Evolutionary conservation across 2,329 filamentous ascomycete species (phyloP).

Genomic region (Elsinoe necatrix): DNA sequence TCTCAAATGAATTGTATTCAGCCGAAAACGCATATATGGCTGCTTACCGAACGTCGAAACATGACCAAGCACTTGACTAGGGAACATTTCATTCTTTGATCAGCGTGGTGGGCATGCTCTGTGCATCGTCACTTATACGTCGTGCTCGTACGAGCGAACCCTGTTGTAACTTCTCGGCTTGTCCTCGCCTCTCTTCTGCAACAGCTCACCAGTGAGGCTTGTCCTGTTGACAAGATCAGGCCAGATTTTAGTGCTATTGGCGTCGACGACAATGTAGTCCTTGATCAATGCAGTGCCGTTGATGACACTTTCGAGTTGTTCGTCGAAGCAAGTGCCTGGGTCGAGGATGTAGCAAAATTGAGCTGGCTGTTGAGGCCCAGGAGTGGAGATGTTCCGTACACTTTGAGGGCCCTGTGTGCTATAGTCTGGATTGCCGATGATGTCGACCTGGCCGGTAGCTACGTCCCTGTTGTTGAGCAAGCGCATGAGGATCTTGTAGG

Average conservation of each 20-base stretch:
- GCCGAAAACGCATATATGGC: too few relatives aligned
- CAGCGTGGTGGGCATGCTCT: too few relatives aligned
- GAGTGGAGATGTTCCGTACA: not conserved
- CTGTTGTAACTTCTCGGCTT: not conserved
- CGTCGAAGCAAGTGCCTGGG: conserved; percentile 21
- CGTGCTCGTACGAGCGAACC: not conserved
- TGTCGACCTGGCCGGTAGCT: conserved; percentile 44
- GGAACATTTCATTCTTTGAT: too few relatives aligned
- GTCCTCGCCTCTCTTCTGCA: not conserved
- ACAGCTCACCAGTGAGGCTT: not conserved
- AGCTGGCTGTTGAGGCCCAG: not conserved
- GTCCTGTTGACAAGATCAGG: not conserved
- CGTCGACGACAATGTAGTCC: conserved; percentile 26
- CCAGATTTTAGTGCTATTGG: not conserved
- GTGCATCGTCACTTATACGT: not conserved
- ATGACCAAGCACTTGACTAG: too few relatives aligned
- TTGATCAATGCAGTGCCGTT: conserved; percentile 26
- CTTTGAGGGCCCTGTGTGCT: conserved; percentile 28
- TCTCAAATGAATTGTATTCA: too few relatives aligned
- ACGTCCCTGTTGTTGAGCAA: conserved; percentile 45
- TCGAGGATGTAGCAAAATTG: conserved; percentile 23
- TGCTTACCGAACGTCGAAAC: too few relatives aligned
- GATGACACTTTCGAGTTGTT: conserved; percentile 24
- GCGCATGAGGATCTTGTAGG: conserved; percentile 47
- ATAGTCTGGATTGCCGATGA: conserved; percentile 28